Evolutionary conservation across 495 filamentous ascomycete species (phyloP).

Genomic region (Neurospora sublineolata): DNA sequence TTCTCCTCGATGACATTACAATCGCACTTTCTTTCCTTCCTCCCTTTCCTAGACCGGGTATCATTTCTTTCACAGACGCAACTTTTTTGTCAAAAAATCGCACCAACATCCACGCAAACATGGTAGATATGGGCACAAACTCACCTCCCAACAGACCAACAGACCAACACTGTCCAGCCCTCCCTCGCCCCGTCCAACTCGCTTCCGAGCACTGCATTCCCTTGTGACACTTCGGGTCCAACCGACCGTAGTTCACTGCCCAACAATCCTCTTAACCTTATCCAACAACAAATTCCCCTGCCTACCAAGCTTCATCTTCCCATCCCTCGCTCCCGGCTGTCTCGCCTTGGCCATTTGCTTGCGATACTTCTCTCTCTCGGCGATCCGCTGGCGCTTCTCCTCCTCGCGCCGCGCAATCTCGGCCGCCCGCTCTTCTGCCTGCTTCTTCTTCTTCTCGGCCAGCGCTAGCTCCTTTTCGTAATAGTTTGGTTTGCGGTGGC

Average conservation of each 20-base stretch:
- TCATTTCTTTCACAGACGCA: neutral
- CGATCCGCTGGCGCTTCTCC: slow-evolving; percentile 43
- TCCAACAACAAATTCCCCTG: slow-evolving; percentile 77
- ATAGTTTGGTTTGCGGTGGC: slow-evolving; percentile 42
- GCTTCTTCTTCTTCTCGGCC: slow-evolving; percentile 53
- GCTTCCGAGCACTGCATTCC: neutral
- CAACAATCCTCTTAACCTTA: slow-evolving; percentile 65
- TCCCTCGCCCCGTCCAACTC: neutral
- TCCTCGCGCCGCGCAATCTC: slow-evolving; percentile 44
- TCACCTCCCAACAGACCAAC: neutral
- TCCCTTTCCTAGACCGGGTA: neutral
- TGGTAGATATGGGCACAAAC: neutral
- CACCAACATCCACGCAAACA: neutral
- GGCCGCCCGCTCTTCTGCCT: slow-evolving; percentile 47
- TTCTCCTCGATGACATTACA: neutral
- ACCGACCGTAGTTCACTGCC: slow-evolving; percentile 5
- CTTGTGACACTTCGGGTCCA: neutral
- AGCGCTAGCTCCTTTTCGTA: slow-evolving; percentile 66
- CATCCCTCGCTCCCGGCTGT: slow-evolving; percentile 54
- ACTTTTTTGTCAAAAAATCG: neutral
- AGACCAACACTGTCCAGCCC: neutral
- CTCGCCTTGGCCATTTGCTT: slow-evolving; percentile 67
- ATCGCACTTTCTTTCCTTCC: neutral
- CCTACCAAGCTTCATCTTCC: slow-evolving; percentile 71
- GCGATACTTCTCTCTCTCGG: slow-evolving; percentile 50